Percentiles rank a stretch among this genome's conserved stretches.
Conservation (phyloP, 768 basidiomycete species). For the Collybiopsis luxurians region DNA sequence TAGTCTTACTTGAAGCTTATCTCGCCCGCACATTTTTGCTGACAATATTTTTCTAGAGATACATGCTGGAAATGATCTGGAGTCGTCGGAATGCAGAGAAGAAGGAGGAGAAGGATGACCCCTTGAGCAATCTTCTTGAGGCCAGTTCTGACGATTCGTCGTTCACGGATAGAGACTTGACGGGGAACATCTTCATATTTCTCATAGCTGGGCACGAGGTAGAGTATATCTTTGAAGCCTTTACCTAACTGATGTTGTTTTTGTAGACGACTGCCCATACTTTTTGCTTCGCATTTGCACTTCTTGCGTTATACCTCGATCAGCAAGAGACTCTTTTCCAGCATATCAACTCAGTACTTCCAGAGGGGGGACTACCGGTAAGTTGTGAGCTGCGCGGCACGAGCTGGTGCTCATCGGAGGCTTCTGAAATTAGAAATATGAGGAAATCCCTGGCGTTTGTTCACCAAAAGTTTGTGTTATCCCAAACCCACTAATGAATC, state of each 20-base stretch:
- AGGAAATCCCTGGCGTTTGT: slow-evolving; percentile 41
- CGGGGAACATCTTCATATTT: slow-evolving; percentile 48
- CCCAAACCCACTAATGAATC: background rate
- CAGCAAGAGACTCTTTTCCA: slow-evolving; percentile 33
- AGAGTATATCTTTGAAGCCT: background rate
- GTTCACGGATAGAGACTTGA: slow-evolving; percentile 8
- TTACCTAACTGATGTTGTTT: background rate
- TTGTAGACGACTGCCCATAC: slow-evolving; percentile 34
- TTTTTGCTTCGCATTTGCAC: slow-evolving; percentile 34
- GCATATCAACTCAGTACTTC: slow-evolving; percentile 30
- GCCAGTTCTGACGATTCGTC: slow-evolving; percentile 40
- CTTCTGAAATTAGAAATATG: slow-evolving; percentile 31
- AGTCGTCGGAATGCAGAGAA: slow-evolving; percentile 32
- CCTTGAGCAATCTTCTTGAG: slow-evolving; percentile 50
- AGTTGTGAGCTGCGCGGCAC: background rate
- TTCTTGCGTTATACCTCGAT: slow-evolving; percentile 37
- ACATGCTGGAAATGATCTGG: slow-evolving; percentile 53
- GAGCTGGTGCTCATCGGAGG: no score
- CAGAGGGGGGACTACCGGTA: slow-evolving; percentile 29
- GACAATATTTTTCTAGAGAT: slow-evolving; percentile 24
- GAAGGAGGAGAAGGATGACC: slow-evolving; percentile 43
- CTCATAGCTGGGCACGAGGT: slow-evolving; percentile 65
- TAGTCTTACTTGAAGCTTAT: background rate
- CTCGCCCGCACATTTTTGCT: background rate
- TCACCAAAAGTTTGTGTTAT: background rate